A percentile compares a stretch with the other conserved stretches of the same genome.
Evolutionary conservation across 768 basidiomycete genomes (phyloP).

Genomic region (Hortiboletus campestris): DNA sequence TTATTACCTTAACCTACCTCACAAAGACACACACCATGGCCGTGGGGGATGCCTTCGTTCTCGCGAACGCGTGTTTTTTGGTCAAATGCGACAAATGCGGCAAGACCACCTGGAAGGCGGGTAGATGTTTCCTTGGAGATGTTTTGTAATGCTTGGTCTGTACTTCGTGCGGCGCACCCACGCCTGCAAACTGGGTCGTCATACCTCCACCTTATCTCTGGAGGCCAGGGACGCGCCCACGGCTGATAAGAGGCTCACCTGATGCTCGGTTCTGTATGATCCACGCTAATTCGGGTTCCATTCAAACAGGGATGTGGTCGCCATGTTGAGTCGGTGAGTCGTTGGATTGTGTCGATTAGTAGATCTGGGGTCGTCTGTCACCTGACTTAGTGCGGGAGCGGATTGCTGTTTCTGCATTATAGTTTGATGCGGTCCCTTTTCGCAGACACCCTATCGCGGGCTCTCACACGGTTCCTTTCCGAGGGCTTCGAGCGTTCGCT

Average conservation of each 20-base stretch:
- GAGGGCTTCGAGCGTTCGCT: slow-evolving; percentile 19
- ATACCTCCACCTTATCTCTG: slow-evolving; percentile 17
- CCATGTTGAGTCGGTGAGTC: slow-evolving; percentile 62
- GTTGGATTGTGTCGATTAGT: slow-evolving; percentile 7
- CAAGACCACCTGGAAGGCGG: slow-evolving; percentile 72
- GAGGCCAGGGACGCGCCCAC: not conserved
- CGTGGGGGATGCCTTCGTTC: slow-evolving; percentile 27
- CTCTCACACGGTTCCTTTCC: slow-evolving; percentile 23
- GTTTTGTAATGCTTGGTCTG: slow-evolving; percentile 11
- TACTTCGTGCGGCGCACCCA: slow-evolving; percentile 21
- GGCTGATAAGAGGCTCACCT: not conserved
- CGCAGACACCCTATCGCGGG: slow-evolving; percentile 33
- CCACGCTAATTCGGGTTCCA: slow-evolving; percentile 3
- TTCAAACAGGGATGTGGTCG: slow-evolving; percentile 62
- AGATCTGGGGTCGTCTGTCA: slow-evolving; percentile 17
- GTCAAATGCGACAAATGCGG: slow-evolving; percentile 61
- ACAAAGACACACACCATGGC: slow-evolving; percentile 25
- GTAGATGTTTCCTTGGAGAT: slow-evolving; percentile 33
- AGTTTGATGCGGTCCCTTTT: slow-evolving; percentile 37
- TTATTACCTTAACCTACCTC: slow-evolving; percentile 35
- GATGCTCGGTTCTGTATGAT: not conserved
- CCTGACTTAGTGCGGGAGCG: slow-evolving; percentile 7
- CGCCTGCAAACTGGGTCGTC: slow-evolving; percentile 8
- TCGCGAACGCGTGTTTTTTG: slow-evolving; percentile 52
- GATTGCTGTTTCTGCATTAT: slow-evolving; percentile 25